These are phyloP conservation scores for Phytopythium kandeliae DNA, from an alignment of 352 stramenopile species.

Conservation along the genomic window DNA sequence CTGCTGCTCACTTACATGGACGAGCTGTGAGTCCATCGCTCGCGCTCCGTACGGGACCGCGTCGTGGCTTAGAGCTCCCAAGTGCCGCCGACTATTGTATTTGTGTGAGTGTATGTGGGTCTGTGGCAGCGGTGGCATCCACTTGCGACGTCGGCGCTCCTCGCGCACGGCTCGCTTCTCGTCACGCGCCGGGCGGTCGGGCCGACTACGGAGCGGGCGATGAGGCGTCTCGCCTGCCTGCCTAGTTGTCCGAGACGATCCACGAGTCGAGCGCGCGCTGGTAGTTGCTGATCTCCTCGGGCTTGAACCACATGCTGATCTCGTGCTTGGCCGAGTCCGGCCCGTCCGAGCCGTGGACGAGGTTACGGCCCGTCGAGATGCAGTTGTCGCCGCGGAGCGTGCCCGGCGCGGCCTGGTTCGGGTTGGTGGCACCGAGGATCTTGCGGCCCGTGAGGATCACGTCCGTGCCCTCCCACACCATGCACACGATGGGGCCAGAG, in stretches of 20 bases:
- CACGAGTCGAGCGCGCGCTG: conserved; percentile 78
- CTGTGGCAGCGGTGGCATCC: not conserved
- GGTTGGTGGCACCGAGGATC: conserved; percentile 98
- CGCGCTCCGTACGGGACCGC: too few relatives aligned
- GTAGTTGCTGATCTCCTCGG: conserved; percentile 91
- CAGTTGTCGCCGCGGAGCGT: conserved; percentile 98
- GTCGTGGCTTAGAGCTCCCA: too few relatives aligned
- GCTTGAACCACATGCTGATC: conserved; percentile 97
- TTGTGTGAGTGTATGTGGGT: not conserved
- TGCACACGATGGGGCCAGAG: conserved; percentile 89
- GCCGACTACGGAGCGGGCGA: not conserved
- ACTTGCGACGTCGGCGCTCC: too few relatives aligned
- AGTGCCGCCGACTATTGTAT: conserved; percentile 1
- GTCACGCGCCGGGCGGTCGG: not conserved
- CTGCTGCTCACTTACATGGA: conserved; percentile 10
- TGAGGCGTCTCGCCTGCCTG: not conserved
- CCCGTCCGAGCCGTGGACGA: conserved; percentile 96
- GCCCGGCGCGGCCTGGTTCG: conserved; percentile 90
- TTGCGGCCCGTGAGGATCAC: conserved; percentile 92
- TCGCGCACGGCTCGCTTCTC: not conserved
- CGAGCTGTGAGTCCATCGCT: too few relatives aligned
- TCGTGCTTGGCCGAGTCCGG: conserved; percentile 98
- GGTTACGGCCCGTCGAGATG: conserved; percentile 92
- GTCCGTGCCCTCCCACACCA: conserved; percentile 95
- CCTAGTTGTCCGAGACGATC: conserved; percentile 88